Base-by-base conservation (phyloP, 805 yeast species). In the Kodamaea lidongshanica region DNA sequence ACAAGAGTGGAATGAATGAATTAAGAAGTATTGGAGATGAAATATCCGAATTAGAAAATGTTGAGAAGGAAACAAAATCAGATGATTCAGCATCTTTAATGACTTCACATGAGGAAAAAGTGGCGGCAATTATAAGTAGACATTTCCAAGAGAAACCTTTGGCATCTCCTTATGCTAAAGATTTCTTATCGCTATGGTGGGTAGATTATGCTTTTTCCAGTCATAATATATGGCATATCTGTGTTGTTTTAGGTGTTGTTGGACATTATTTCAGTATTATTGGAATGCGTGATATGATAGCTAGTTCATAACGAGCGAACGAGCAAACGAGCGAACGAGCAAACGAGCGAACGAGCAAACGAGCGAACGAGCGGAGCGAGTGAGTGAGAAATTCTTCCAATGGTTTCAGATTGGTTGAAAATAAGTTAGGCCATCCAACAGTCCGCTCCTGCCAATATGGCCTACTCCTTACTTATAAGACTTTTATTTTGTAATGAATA, bases 191-290 rank as follows among this genome's bases (percentile, higher is more conserved):
- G 1, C 52, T 82, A 12, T 89, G 81, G 89, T 87, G 96, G 89
- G 78, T 78, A 10, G 92, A 83, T 44, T 82, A 80, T 52, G 53
- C 72, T 16, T 65, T 78, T 32, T 70, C 76, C 23, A 84, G 95
- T 20, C 98, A 89, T 55, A 88, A 87, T 47, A 64, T 89, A 17
- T 89, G 98, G 98, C 98, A 89, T 58, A 52, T 86, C 8, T 85
- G 82, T 50, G 98, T 92, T 17, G 71, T 92, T 11, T 67, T 82
- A 15, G 98, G 98, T 3, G 77, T 86, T n/a, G 55, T 82, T 23
- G 94, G 94, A 18, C 97, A 89, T 55, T 92, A 88, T 56, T 65
- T 66, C 33, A 89, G 94, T 9, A 63, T 86, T 21, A 61, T 85
- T 38, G 77, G 74, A 34, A 79, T 88, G 82, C 78, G 78, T 40